Base-by-base conservation (phyloP, 257 asterid genomes). In the Paraleonurus japonicus region DNA sequence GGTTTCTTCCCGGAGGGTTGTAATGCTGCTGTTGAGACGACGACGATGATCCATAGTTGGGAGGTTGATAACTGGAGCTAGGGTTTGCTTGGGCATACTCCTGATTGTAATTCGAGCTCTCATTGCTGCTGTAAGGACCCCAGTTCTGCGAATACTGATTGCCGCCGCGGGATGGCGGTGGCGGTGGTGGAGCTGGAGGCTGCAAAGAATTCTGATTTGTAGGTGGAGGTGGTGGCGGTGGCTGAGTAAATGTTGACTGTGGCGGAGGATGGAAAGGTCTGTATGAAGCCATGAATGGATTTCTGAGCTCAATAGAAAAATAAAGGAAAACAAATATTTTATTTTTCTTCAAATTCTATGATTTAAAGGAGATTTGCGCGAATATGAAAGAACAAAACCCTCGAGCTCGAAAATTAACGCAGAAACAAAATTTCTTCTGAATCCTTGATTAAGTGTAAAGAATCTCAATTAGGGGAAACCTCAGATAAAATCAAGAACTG, bases 201-300 rank as follows among this genome's bases (percentile, higher is more conserved):
- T 77, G 96, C 64, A 71, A 23, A 3, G 83, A 76, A 67, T 39
- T 82, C 73, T 89, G 96, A 78, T 80, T 90, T 35, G 87, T 81
- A 3, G 85, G 86, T 9, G 87, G 53, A 15, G 53, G 87, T 0
- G 84, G 86, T 1, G 96, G 96, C 15, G 89, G 89, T 0, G 87
- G 85, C 37, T 89, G 89, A 32, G 83, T 81, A 63, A 80, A 80
- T 39, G 84, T 70, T 4, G 85, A 69, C 65, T 57, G 82, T 39
- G 78, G 82, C 41, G 92, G 90, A 32, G 96, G 96, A 63, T 85
- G 96, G 70, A 89, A 89, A 48, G 98, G 98, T 81, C 97, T 78
- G 80, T 91, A 89, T 15, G 98, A 89, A 76, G 96, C 96, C 99
- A 95, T 92, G 43, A 70, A 43, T 30, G 65, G 61, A 48, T 43